phyloP scores from a whole-genome alignment of 164 flowering plant species.

The Warburgia ugandensis region DNA sequence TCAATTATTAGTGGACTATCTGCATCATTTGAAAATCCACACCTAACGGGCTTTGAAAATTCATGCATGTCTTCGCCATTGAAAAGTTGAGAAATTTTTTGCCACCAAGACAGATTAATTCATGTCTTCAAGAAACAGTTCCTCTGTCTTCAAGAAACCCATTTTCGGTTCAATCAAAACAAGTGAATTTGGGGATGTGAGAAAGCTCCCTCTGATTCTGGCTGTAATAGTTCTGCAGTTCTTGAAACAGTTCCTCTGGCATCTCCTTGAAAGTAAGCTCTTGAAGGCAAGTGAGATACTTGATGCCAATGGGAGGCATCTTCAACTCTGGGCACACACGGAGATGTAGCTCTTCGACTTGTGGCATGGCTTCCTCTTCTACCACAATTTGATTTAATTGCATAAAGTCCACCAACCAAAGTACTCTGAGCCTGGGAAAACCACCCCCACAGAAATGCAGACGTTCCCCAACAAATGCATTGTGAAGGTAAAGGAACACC shows the following conservation, averaged over 20 bases:
- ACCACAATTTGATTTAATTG: conserved; percentile 14
- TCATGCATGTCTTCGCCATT: too few relatives aligned
- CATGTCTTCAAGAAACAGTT: too few relatives aligned
- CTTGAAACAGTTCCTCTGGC: conserved; percentile 23
- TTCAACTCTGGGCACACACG: conserved; percentile 18
- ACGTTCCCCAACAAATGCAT: conserved; percentile 20
- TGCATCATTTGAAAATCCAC: too few relatives aligned
- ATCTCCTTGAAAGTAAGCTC: conserved; percentile 25
- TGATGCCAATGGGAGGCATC: conserved; percentile 27
- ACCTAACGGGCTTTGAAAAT: too few relatives aligned
- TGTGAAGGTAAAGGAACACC: conserved; percentile 21
- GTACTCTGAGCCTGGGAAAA: conserved; percentile 26
- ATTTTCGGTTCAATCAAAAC: too few relatives aligned
- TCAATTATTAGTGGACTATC: too few relatives aligned
- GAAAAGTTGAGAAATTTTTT: too few relatives aligned
- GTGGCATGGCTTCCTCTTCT: conserved; percentile 28
- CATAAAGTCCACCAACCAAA: conserved; percentile 15
- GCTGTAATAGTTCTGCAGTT: too few relatives aligned
- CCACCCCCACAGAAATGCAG: conserved; percentile 18
- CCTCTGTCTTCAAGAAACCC: too few relatives aligned
- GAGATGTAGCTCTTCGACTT: conserved; percentile 16
- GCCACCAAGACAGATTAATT: too few relatives aligned
- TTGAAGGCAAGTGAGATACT: conserved; percentile 23
- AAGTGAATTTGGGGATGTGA: too few relatives aligned
- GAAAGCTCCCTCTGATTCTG: too few relatives aligned